Percentiles rank a stretch among this genome's conserved stretches.
Evolutionary conservation across 2,329 filamentous ascomycete species (phyloP).

Genomic region (Xylaria sp.): DNA sequence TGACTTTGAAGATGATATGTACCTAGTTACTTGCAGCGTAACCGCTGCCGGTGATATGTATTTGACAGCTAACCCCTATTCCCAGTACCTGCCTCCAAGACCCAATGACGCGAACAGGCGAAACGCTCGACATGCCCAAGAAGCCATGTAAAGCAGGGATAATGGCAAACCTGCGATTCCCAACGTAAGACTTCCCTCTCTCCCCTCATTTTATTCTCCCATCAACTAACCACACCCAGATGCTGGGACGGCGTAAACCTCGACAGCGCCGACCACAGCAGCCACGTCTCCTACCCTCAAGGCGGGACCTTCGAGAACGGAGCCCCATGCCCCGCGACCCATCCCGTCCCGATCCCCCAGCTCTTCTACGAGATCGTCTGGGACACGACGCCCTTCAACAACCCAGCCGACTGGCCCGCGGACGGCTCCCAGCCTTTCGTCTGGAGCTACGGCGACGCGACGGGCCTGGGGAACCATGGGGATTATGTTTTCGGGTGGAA

Average conservation of each 20-base stretch:
- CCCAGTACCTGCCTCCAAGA: slow-evolving; percentile 54
- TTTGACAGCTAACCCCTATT: neutral
- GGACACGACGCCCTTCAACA: slow-evolving; percentile 44
- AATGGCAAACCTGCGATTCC: slow-evolving; percentile 58
- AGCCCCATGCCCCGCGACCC: slow-evolving; percentile 41
- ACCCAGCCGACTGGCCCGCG: slow-evolving; percentile 26
- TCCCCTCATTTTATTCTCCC: neutral
- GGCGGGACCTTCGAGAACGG: slow-evolving; percentile 43
- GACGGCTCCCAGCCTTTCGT: slow-evolving; percentile 31
- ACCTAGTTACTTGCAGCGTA: neutral
- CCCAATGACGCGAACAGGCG: slow-evolving; percentile 51
- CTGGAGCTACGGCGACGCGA: slow-evolving; percentile 39
- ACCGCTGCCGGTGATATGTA: no score
- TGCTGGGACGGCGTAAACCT: slow-evolving; percentile 64
- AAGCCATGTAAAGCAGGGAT: slow-evolving; percentile 50
- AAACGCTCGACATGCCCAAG: slow-evolving; percentile 53
- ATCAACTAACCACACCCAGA: slow-evolving; percentile 17
- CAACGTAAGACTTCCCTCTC: slow-evolving; percentile 44
- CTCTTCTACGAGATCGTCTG: slow-evolving; percentile 45
- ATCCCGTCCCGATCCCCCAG: slow-evolving; percentile 45
- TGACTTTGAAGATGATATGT: neutral
- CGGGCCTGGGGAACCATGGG: slow-evolving; percentile 48
- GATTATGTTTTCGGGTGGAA: slow-evolving; percentile 49
- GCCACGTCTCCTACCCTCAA: slow-evolving; percentile 60
- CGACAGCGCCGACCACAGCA: slow-evolving; percentile 58